phyloP scores from a whole-genome alignment of 495 filamentous ascomycete genomes.

The Talaromyces proteolyticus region DNA sequence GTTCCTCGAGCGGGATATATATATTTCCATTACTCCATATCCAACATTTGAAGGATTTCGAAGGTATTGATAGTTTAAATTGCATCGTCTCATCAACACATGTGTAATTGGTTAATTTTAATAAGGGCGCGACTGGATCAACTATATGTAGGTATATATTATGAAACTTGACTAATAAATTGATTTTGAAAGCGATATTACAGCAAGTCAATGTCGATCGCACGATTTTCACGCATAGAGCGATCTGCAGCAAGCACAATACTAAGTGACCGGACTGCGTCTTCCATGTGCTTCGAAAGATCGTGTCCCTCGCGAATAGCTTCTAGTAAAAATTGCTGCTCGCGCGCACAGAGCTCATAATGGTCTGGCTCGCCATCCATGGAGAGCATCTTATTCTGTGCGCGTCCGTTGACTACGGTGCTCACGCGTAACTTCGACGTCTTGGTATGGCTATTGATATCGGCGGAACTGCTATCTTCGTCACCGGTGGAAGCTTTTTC shows the following conservation, averaged over 20 bases:
- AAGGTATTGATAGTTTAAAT: too few species aligned
- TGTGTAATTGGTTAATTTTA: too few species aligned
- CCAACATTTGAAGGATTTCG: too few species aligned
- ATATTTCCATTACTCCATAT: too few species aligned
- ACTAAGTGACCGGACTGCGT: conserved; percentile 8
- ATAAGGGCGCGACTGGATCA: too few species aligned
- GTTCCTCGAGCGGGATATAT: too few species aligned
- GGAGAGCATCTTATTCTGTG: conserved; percentile 9
- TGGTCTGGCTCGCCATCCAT: conserved; percentile 10
- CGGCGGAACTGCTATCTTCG: neutral
- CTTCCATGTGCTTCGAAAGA: conserved; percentile 9
- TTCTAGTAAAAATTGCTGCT: conserved; percentile 12
- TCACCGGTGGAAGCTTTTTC: neutral
- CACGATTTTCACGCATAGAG: conserved; percentile 10
- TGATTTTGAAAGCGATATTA: neutral
- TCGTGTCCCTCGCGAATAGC: conserved; percentile 8
- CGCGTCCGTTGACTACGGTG: conserved; percentile 2
- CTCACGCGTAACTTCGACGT: conserved; percentile 9
- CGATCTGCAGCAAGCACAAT: conserved; percentile 11
- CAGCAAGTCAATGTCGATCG: conserved; percentile 7
- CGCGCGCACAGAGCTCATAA: conserved; percentile 11
- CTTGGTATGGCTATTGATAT: conserved; percentile 10
- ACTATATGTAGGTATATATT: too few species aligned
- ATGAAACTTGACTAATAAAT: too few species aligned
- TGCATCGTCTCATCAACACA: too few species aligned